A percentile compares a stretch with the other conserved stretches of the same genome.
Evolutionary conservation across 768 basidiomycete species (phyloP).

Genomic region (Tricholoma hemisulphureum): DNA sequence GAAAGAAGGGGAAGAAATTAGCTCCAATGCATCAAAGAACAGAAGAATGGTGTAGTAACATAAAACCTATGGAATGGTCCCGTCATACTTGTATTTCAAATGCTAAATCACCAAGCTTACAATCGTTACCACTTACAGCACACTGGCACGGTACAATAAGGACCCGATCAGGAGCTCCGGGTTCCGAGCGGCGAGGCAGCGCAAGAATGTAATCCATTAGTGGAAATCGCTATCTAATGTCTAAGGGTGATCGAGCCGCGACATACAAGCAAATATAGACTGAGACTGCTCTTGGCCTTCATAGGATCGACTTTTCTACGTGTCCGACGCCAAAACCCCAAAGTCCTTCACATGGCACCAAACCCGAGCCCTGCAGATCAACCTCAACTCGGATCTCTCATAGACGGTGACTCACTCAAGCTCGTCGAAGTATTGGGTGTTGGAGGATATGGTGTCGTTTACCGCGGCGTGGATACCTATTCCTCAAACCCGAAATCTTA

Average conservation of each 20-base stretch:
- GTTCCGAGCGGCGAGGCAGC: neutral
- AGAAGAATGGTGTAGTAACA: neutral
- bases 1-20: conserved; percentile 8
- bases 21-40: neutral
- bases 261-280: neutral
- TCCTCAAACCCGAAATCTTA: conserved; percentile 55
- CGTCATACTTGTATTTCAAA: too few species aligned
- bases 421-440: conserved; percentile 86
- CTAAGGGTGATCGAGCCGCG: neutral
- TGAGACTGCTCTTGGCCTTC: neutral
- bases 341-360: conserved; percentile 9
- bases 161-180: neutral
- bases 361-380: conserved; percentile 26
- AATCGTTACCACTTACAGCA: too few species aligned
- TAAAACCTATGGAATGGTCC: too few species aligned
- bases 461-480: conserved; percentile 72
- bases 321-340: neutral
- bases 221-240: neutral
- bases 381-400: conserved; percentile 69
- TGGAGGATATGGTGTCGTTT: conserved; percentile 95
- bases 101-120: too few species aligned
- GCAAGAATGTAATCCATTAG: too few species aligned
- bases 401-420: conserved; percentile 80
- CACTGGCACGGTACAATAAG: neutral
- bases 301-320: too few species aligned